phyloP scores from a whole-genome alignment of 208 protist species.

The Endotrypanum monterogeii region DNA sequence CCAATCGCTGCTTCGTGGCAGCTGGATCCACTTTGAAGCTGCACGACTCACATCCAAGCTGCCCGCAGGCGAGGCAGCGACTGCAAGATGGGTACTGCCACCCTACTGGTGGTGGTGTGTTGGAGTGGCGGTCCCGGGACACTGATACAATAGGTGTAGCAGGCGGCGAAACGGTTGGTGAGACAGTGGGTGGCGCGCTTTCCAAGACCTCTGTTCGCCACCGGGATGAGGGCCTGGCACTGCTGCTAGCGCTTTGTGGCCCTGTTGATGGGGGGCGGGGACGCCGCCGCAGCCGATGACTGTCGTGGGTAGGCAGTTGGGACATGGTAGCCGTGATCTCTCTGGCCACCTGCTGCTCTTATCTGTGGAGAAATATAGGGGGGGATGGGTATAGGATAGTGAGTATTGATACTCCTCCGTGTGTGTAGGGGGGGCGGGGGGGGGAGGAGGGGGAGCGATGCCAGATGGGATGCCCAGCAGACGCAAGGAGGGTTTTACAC shows the following conservation, averaged over 20 bases:
- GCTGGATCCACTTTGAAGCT: constrained; percentile 48
- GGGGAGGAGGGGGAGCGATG: not conserved
- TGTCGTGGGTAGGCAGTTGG: constrained; percentile 3
- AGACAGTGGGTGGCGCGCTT: constrained; percentile 18
- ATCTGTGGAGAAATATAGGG: not conserved
- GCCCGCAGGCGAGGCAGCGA: constrained; percentile 70
- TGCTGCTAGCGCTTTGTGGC: constrained; percentile 9
- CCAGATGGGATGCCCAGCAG: not conserved
- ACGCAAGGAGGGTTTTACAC: not conserved
- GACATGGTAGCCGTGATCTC: not conserved
- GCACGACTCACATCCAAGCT: constrained; percentile 53
- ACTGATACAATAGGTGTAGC: constrained; percentile 16
- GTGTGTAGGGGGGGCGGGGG: not conserved
- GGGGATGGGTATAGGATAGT: not conserved
- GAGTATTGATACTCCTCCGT: too few species aligned
- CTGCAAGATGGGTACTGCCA: constrained; percentile 78
- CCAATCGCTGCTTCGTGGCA: constrained; percentile 52
- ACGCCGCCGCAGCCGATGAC: constrained; percentile 12
- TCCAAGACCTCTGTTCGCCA: constrained; percentile 22
- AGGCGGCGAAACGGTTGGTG: constrained; percentile 30
- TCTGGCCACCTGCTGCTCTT: not conserved
- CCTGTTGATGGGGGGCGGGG: constrained; percentile 18
- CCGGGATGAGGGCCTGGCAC: constrained; percentile 23
- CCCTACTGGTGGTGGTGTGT: constrained; percentile 19
- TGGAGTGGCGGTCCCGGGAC: constrained; percentile 25